These are phyloP conservation scores for Boletales sp. DNA, from an alignment of 768 basidiomycete species.

Conservation along the genomic window DNA sequence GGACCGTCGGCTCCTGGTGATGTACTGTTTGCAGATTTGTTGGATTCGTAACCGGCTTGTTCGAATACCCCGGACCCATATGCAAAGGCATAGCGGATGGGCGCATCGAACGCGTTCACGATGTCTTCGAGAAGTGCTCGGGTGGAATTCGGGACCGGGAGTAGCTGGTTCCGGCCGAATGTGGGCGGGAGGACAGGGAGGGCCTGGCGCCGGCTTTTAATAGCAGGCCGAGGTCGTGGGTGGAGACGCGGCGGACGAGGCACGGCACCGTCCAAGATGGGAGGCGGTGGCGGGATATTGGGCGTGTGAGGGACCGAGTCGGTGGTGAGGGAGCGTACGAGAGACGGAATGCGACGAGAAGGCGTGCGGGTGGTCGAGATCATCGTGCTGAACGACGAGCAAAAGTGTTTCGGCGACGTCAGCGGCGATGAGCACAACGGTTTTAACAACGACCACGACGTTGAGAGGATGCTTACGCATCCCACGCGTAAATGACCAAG, in stretches of 20 bases:
- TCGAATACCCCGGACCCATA: conserved; percentile 96
- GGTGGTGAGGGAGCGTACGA: conserved; percentile 24
- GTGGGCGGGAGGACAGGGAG: conserved; percentile 60
- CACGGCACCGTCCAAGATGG: conserved; percentile 26
- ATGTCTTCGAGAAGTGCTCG: conserved; percentile 78
- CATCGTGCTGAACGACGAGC: conserved; percentile 22
- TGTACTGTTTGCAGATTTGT: conserved; percentile 21
- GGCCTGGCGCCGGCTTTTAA: conserved; percentile 23
- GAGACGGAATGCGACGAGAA: conserved; percentile 10
- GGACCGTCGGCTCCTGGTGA: conserved; percentile 44
- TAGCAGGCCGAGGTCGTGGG: conserved; percentile 39
- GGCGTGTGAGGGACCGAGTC: conserved; percentile 26
- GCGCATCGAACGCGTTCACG: conserved; percentile 78
- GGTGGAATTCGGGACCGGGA: conserved; percentile 75
- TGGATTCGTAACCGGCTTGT: conserved; percentile 68
- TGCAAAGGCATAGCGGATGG: conserved; percentile 95
- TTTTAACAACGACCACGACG: not conserved
- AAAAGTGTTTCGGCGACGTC: conserved; percentile 8
- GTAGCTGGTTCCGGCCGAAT: conserved; percentile 79
- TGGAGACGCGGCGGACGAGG: conserved; percentile 36
- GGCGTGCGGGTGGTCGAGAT: conserved; percentile 15
- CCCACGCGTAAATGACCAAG: conserved; percentile 1
- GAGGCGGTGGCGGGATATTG: conserved; percentile 28
- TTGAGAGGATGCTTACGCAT: not conserved
- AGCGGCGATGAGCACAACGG: not conserved